These are phyloP conservation scores for Colletotrichum lini DNA, from an alignment of 2,329 filamentous ascomycete species.

Conservation along the genomic window DNA sequence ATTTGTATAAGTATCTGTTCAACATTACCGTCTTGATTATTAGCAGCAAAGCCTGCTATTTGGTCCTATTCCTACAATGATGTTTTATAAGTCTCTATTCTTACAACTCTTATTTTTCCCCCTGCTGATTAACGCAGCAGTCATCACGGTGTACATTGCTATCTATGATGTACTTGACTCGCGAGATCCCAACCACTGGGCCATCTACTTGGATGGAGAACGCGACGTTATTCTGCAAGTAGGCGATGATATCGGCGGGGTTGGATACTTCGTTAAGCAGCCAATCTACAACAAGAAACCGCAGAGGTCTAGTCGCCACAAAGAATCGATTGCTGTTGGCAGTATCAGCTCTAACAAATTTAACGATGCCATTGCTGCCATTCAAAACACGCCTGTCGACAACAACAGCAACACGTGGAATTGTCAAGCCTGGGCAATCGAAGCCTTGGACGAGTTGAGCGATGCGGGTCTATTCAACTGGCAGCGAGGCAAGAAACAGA, in stretches of 20 bases:
- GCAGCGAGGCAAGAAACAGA: not conserved
- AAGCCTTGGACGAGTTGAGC: not conserved
- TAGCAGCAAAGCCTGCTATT: too few species aligned
- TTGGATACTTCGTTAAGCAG: not conserved
- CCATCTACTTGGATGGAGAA: not conserved
- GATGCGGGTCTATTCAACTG: not conserved
- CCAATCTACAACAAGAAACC: not conserved
- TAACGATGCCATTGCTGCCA: not conserved
- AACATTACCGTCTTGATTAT: too few species aligned
- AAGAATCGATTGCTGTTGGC: not conserved
- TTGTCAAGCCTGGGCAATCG: not conserved
- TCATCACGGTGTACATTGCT: not conserved
- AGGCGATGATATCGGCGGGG: not conserved
- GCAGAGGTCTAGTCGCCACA: not conserved
- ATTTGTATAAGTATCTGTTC: too few species aligned
- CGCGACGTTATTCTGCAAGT: not conserved
- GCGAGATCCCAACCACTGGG: not conserved
- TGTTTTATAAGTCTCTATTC: not conserved
- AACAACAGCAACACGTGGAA: not conserved
- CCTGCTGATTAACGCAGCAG: not conserved
- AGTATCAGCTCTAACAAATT: not conserved
- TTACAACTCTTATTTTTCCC: not conserved
- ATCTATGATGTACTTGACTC: not conserved
- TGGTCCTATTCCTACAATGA: not conserved
- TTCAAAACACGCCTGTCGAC: not conserved